Evolutionary conservation across 768 basidiomycete genomes (phyloP).

Genomic region (Pulveroboletus sp.): DNA sequence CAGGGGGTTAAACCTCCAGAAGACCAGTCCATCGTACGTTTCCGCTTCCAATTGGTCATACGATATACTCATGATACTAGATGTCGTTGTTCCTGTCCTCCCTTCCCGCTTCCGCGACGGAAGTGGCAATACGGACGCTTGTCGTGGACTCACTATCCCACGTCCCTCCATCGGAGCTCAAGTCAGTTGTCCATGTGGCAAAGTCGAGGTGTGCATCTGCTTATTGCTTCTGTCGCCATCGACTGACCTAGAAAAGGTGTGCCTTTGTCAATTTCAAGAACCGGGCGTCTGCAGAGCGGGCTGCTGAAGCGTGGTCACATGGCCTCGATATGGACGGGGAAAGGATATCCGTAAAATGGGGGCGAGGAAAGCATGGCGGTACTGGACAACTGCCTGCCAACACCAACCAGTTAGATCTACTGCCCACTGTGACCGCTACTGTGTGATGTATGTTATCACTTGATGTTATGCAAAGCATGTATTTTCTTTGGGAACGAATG

Average conservation of each 20-base stretch:
- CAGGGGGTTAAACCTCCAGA: constrained; percentile 89
- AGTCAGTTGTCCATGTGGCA: constrained; percentile 80
- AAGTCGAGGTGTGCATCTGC: constrained; percentile 58
- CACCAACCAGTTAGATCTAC: neutral
- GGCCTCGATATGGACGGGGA: constrained; percentile 84
- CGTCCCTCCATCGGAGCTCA: constrained; percentile 60
- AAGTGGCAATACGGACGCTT: constrained; percentile 66
- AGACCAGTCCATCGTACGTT: constrained; percentile 76
- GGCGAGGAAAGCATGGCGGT: constrained; percentile 56
- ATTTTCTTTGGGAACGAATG: neutral
- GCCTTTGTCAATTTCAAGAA: constrained; percentile 94
- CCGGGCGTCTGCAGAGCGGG: constrained; percentile 76
- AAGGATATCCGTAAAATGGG: constrained; percentile 79
- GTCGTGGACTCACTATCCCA: constrained; percentile 65
- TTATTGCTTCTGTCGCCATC: neutral
- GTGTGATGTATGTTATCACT: constrained; percentile 11
- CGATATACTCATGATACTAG: constrained; percentile 36
- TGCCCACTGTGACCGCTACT: constrained; percentile 5
- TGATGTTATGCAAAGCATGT: neutral
- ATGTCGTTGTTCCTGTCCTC: constrained; percentile 84
- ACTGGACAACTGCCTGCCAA: constrained; percentile 30
- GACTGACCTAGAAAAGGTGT: constrained; percentile 48
- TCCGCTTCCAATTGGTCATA: neutral
- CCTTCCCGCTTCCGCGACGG: constrained; percentile 64
- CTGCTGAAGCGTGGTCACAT: constrained; percentile 85